A percentile compares a stretch with the other conserved stretches of the same genome.
Evolutionary conservation across 2,329 filamentous ascomycete genomes (phyloP).

Genomic region (Curvularia eragrostidis): DNA sequence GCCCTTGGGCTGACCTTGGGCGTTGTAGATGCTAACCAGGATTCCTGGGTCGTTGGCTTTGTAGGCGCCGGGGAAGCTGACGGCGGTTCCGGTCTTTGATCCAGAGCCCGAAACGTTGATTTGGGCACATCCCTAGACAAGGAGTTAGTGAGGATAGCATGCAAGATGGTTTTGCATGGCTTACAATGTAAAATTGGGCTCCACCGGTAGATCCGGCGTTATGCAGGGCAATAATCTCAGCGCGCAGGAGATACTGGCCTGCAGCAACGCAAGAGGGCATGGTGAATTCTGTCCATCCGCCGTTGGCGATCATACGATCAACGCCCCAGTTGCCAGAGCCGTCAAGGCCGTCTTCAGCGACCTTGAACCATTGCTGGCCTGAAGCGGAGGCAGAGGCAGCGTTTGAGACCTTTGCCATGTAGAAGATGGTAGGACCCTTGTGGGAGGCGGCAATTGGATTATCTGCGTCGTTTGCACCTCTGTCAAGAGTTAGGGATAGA

Average conservation of each 20-base stretch:
- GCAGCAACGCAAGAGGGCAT: conserved; percentile 47
- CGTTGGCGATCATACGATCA: conserved; percentile 56
- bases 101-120: conserved; percentile 42
- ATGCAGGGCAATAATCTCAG: conserved; percentile 56
- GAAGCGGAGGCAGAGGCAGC: conserved; percentile 47
- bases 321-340: conserved; percentile 56
- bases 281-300: conserved; percentile 55
- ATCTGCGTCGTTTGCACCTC: conserved; percentile 52
- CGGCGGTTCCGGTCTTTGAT: conserved; percentile 29
- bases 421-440: conserved; percentile 54
- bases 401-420: conserved; percentile 52
- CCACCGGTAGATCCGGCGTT: conserved; percentile 42
- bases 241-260: conserved; percentile 53
- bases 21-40: conserved; percentile 40
- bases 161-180: background rate
- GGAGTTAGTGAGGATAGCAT: background rate
- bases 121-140: conserved; percentile 40
- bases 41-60: conserved; percentile 40
- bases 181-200: conserved; percentile 53
- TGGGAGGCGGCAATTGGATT: conserved; percentile 59
- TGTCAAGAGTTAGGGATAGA: background rate
- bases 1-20: conserved; percentile 27
- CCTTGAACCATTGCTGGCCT: conserved; percentile 54
- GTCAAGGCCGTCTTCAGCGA: conserved; percentile 51
- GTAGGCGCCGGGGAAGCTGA: conserved; percentile 49